A percentile compares a stretch with the other conserved stretches of the same genome.
Conservation (phyloP, 2,329 filamentous ascomycete species). For the Ceratocystis eucalypticola region DNA sequence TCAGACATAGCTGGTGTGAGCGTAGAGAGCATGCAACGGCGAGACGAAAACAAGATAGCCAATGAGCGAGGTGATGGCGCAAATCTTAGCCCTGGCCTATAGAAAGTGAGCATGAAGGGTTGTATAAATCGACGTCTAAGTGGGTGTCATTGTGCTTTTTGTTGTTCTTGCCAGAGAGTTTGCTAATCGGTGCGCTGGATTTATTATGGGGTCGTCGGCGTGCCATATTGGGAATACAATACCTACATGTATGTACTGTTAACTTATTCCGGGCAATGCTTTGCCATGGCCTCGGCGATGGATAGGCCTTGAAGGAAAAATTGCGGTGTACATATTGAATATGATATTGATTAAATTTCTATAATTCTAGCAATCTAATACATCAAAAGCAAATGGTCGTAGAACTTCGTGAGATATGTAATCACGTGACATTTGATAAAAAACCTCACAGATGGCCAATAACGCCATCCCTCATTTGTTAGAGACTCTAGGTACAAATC, state of each 20-base stretch:
- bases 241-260: neutral
- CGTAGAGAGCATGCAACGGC: conserved; percentile 4
- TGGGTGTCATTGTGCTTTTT: neutral
- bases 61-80: neutral
- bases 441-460: neutral
- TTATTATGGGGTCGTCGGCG: conserved; percentile 2
- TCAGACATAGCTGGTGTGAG: conserved; percentile 14
- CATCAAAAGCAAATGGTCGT: too few relatives aligned
- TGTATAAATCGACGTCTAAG: neutral
- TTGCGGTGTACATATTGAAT: neutral
- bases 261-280: neutral
- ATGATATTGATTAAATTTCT: neutral
- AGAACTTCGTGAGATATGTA: neutral
- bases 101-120: conserved; percentile 4
- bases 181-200: neutral
- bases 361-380: neutral
- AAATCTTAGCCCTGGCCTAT: conserved; percentile 1
- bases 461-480: neutral
- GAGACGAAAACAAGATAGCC: neutral
- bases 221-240: conserved; percentile 8
- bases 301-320: neutral
- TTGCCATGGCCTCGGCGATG: neutral
- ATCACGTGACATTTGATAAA: neutral
- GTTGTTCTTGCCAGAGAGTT: neutral
- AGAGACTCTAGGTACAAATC: neutral